phyloP scores from a whole-genome alignment of 2,329 filamentous ascomycete species.

The Orbilia blumenaviensis region DNA sequence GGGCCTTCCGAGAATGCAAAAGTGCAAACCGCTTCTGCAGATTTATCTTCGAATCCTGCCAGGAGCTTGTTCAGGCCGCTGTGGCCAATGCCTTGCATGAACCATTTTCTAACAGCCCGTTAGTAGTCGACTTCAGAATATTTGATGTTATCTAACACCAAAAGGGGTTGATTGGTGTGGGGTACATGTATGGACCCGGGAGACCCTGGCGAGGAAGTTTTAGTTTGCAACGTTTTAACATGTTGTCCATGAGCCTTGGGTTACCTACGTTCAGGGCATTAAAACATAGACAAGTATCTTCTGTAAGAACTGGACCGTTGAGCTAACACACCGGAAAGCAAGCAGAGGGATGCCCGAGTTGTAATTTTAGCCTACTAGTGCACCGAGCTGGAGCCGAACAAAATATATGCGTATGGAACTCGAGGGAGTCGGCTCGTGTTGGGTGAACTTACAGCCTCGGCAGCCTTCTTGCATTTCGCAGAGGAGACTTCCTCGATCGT shows the following conservation, averaged over 20 bases:
- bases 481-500: conserved; percentile 88
- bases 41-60: conserved; percentile 87
- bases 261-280: conserved; percentile 72
- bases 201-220: conserved; percentile 67
- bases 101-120: conserved; percentile 78
- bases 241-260: not conserved
- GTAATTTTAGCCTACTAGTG: too few relatives aligned
- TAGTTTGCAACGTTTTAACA: not conserved
- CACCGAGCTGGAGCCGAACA: too few relatives aligned
- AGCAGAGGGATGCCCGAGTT: not conserved
- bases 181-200: conserved; percentile 92
- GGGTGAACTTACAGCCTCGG: conserved; percentile 71
- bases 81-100: conserved; percentile 83
- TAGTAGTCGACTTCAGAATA: not conserved
- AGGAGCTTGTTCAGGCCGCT: conserved; percentile 89
- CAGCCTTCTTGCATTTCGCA: conserved; percentile 86
- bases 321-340: conserved; percentile 66
- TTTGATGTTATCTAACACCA: too few relatives aligned
- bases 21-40: conserved; percentile 91
- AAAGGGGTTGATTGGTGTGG: not conserved
- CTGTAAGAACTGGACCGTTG: conserved; percentile 86
- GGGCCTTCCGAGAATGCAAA: conserved; percentile 92
- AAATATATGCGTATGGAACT: not conserved
- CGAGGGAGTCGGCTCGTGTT: not conserved
- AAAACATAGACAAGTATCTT: conserved; percentile 95